Evolutionary conservation across 768 basidiomycete species (phyloP).

Genomic region (Mycena venus): DNA sequence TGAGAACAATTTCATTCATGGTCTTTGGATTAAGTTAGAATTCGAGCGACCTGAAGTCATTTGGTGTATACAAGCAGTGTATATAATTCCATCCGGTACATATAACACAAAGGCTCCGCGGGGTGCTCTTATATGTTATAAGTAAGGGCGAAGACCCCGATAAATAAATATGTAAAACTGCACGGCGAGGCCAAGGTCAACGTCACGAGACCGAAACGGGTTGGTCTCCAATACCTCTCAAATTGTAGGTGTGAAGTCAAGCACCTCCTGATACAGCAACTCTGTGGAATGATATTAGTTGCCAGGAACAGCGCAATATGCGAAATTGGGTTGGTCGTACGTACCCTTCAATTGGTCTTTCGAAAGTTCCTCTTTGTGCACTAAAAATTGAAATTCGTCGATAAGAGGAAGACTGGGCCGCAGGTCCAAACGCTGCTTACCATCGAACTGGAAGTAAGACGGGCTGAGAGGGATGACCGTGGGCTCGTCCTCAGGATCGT

Average conservation of each 20-base stretch:
- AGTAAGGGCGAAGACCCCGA: background rate
- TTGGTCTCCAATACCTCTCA: too few relatives aligned
- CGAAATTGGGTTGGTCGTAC: too few relatives aligned
- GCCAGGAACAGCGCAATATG: slow-evolving; percentile 15
- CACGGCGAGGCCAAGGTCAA: too few relatives aligned
- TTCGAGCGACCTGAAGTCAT: background rate
- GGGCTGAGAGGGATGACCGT: slow-evolving; percentile 83
- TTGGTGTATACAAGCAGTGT: background rate
- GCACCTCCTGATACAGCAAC: slow-evolving; percentile 87
- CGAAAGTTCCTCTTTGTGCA: slow-evolving; percentile 81
- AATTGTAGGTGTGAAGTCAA: slow-evolving; percentile 78
- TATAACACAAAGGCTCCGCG: too few relatives aligned
- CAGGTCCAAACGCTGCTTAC: slow-evolving; percentile 54
- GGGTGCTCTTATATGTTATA: background rate
- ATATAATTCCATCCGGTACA: background rate
- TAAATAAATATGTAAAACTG: slow-evolving; percentile 18
- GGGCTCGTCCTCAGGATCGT: slow-evolving; percentile 93
- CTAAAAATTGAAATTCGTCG: slow-evolving; percentile 46
- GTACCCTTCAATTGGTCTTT: slow-evolving; percentile 80
- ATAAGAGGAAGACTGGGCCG: background rate
- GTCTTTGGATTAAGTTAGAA: too few relatives aligned
- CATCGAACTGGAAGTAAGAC: slow-evolving; percentile 92
- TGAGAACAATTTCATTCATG: too few relatives aligned
- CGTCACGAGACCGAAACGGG: too few relatives aligned
- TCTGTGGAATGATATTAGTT: slow-evolving; percentile 50